Evolutionary conservation across 1,284 basidiomycete genomes (phyloP).

Genomic region (Rhodotorula glutinis): DNA sequence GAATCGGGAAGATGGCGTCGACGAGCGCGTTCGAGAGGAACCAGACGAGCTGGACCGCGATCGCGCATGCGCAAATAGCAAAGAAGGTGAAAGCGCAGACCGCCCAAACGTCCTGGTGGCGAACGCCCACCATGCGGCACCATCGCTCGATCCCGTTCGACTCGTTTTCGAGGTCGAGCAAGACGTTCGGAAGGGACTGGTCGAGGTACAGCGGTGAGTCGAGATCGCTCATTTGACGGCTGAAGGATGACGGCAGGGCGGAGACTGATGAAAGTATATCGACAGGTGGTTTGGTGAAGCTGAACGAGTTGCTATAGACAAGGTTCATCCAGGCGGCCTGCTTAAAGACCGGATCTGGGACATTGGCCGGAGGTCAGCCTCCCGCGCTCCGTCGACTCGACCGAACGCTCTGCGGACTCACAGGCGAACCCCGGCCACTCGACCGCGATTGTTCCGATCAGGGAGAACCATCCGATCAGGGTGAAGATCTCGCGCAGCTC

Average conservation of each 20-base stretch:
- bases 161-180: constrained; percentile 57
- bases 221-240: constrained; percentile 62
- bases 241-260: constrained; percentile 14
- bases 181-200: constrained; percentile 60
- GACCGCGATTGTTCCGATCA: constrained; percentile 85
- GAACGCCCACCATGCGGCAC: constrained; percentile 73
- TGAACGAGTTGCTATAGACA: constrained; percentile 70
- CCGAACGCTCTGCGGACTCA: no score
- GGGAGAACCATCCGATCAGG: constrained; percentile 73
- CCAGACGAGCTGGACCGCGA: constrained; percentile 53
- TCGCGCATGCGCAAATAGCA: constrained; percentile 67
- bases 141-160: constrained; percentile 68
- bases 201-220: constrained; percentile 76
- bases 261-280: constrained; percentile 58
- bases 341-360: constrained; percentile 73
- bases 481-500: constrained; percentile 87
- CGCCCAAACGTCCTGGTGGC: constrained; percentile 77
- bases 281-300: constrained; percentile 59
- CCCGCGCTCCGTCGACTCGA: no score
- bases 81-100: constrained; percentile 80
- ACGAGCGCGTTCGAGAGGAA: constrained; percentile 27
- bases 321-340: constrained; percentile 84
- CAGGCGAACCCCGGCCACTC: constrained; percentile 90
- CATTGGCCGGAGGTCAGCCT: no score
- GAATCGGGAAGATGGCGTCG: constrained; percentile 24